These are phyloP conservation scores for Pulveroboletus ravenelii DNA, from an alignment of 768 basidiomycete species.

Conservation along the genomic window DNA sequence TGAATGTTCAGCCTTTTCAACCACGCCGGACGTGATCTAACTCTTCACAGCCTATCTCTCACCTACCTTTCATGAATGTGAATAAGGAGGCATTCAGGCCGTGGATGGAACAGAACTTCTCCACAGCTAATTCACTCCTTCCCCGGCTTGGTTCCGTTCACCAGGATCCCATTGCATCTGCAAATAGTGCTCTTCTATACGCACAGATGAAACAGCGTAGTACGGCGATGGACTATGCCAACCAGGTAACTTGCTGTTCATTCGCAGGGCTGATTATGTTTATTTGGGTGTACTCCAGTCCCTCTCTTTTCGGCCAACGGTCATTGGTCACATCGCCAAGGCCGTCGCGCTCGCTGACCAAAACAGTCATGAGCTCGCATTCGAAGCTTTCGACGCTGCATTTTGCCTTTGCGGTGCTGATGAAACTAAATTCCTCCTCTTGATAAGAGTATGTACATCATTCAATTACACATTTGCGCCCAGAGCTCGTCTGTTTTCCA, in stretches of 20 bases:
- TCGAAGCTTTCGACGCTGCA: background rate
- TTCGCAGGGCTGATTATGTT: background rate
- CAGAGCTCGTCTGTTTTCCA: background rate
- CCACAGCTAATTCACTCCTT: no score
- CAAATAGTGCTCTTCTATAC: constrained; percentile 2
- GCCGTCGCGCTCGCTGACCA: background rate
- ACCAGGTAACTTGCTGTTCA: background rate
- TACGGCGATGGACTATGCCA: background rate
- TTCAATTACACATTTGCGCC: no score
- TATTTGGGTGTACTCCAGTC: background rate
- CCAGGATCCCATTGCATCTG: background rate
- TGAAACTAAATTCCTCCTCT: background rate
- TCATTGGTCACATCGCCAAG: background rate
- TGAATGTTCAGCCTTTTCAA: background rate
- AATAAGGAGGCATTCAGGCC: background rate
- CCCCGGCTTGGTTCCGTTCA: no score
- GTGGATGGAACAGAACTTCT: constrained; percentile 2
- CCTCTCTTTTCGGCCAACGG: background rate
- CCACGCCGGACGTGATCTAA: background rate
- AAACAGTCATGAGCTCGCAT: background rate
- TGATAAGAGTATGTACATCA: background rate
- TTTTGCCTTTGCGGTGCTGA: background rate
- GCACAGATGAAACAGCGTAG: background rate
- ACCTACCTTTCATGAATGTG: constrained; percentile 2
- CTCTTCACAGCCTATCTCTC: background rate